Percentiles rank a stretch among this genome's conserved stretches.
Evolutionary conservation across 257 asterid species (phyloP).

Genomic region (Agastache rugosa): DNA sequence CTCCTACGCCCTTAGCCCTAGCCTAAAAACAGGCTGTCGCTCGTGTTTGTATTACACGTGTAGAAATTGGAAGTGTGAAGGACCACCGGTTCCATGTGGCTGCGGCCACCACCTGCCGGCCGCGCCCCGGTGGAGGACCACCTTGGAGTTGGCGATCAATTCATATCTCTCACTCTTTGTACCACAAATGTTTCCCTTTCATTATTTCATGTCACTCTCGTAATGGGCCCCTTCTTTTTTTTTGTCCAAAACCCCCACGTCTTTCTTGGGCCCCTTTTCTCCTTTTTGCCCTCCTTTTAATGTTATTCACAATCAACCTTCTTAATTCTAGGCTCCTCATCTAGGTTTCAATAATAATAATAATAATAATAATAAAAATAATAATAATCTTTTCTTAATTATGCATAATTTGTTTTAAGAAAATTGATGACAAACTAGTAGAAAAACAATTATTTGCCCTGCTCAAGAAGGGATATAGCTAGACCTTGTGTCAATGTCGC

Average conservation of each 20-base stretch:
- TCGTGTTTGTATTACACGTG: slow-evolving; percentile 45
- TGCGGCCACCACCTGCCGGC: slow-evolving; percentile 66
- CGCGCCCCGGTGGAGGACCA: slow-evolving; percentile 67
- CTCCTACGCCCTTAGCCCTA: background rate
- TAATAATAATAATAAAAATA: too few relatives aligned
- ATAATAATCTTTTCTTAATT: too few relatives aligned
- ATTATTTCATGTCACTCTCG: slow-evolving; percentile 60
- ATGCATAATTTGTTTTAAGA: too few relatives aligned
- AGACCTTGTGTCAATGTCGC: too few relatives aligned
- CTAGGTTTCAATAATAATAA: too few relatives aligned
- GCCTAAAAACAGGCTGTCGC: slow-evolving; percentile 30
- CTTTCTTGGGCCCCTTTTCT: background rate
- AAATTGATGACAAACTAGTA: too few relatives aligned
- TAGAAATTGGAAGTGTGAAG: slow-evolving; percentile 32
- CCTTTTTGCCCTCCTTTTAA: background rate
- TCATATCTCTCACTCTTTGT: background rate
- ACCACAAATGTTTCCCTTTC: slow-evolving; percentile 32
- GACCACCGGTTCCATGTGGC: slow-evolving; percentile 82
- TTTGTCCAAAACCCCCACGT: slow-evolving; percentile 40
- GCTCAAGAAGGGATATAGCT: too few relatives aligned
- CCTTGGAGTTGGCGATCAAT: slow-evolving; percentile 23
- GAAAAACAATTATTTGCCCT: too few relatives aligned
- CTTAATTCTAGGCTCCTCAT: background rate
- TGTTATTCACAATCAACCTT: background rate
- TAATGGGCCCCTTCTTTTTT: slow-evolving; percentile 46